Evolutionary conservation across 2,329 filamentous ascomycete genomes (phyloP), one percentile per base, ranked within the genome.

Genomic region (Trichoderma atrobrunneum): DNA sequence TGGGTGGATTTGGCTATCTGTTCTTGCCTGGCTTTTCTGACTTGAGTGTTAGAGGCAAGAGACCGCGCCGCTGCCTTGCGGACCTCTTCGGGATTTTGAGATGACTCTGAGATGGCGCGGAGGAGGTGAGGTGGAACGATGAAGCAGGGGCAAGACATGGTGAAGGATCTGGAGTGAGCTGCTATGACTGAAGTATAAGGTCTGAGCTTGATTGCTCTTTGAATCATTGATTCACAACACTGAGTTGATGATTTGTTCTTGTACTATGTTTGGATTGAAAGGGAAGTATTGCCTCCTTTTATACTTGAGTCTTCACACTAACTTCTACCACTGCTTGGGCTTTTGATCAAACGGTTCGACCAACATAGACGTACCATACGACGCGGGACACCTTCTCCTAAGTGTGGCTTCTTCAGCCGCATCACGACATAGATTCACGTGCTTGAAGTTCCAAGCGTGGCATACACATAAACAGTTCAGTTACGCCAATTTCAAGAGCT

Each of bases 111-210:
- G 64, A 87, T 85, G 69, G 80, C 80, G 36, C 76, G 78, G 26
- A 87, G 80, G 12, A 87, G 79, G 71, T 87, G 83, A 21, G 85
- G 85, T 26, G 85, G 85, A 4, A 86, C 81, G 71, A 85, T 81
- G 72, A 78, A 82, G 76, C 83, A 85, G 68, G 75, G 77, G 43
- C 69, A 71, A 34, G 75, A 24, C 76, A 77, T 77, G 60, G 18
- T 69, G 62, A 59, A 65, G 28, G n/a, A 32, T 14, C n/a, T 24
- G n/a, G 21, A 24, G n/a, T 14, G 4, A 18, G 10, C 2, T 10
- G n/a, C 14, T 34, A 51, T 12, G 10, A 5, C n/a, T 51, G n/a
- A 21, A 5, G n/a, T 48, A 11, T 21, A 21, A 1, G n/a, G 5
- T 10, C 12, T 51, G 10, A 51, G 43, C 8, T 21, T 51, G 10